Evolutionary conservation across 768 basidiomycete genomes (phyloP).

Genomic region (Gelatoporia subvermispora): DNA sequence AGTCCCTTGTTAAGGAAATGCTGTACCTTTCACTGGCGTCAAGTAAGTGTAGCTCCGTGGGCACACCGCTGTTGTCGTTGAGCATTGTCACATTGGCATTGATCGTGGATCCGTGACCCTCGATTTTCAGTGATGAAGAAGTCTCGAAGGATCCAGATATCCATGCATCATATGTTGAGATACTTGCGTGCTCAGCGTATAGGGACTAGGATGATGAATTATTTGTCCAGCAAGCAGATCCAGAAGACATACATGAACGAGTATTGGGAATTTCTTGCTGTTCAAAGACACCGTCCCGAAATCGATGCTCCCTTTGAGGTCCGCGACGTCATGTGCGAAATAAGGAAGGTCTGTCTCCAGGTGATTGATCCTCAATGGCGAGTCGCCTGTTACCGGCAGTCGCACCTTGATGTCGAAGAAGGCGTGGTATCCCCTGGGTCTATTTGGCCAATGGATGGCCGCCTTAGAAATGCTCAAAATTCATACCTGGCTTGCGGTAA

Average conservation of each 20-base stretch:
- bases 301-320: slow-evolving; percentile 23
- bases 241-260: slow-evolving; percentile 21
- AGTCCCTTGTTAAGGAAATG: too few species aligned
- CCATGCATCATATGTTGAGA: slow-evolving; percentile 28
- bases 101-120: slow-evolving; percentile 32
- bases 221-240: not conserved
- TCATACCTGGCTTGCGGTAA: too few species aligned
- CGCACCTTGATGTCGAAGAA: slow-evolving; percentile 26
- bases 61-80: slow-evolving; percentile 19
- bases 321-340: slow-evolving; percentile 25
- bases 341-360: slow-evolving; percentile 26
- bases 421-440: too few species aligned
- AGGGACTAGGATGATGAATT: slow-evolving; percentile 25
- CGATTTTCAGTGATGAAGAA: slow-evolving; percentile 21
- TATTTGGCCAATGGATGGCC: too few species aligned
- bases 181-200: slow-evolving; percentile 13
- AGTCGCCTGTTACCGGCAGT: slow-evolving; percentile 19
- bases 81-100: slow-evolving; percentile 31
- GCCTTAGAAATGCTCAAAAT: too few species aligned
- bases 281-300: slow-evolving; percentile 24
- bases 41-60: too few species aligned
- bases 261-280: slow-evolving; percentile 22
- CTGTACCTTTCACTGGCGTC: too few species aligned
- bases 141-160: slow-evolving; percentile 35
- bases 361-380: slow-evolving; percentile 20